A percentile compares a stretch with the other conserved stretches of the same genome.
These are phyloP conservation scores for Pythium aphanidermatum DNA, from an alignment of 352 stramenopile species.

Conservation along the genomic window DNA sequence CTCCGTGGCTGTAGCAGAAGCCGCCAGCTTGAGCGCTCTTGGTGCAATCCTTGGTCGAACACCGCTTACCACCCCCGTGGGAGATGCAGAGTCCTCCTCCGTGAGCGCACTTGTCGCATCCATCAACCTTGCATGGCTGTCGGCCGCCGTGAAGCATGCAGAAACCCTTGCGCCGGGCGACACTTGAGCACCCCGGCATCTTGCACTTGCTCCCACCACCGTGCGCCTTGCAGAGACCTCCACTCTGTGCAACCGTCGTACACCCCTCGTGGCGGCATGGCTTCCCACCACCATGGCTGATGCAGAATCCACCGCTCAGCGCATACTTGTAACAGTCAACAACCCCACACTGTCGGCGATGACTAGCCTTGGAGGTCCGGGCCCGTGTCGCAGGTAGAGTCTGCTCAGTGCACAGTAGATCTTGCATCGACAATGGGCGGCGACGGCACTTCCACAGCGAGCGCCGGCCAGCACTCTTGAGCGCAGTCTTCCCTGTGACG, in stretches of 20 bases:
- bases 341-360: constrained; percentile 58
- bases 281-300: constrained; percentile 70
- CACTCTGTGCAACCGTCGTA: constrained; percentile 68
- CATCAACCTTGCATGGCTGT: constrained; percentile 66
- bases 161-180: constrained; percentile 62
- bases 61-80: constrained; percentile 67
- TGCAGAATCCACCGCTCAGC: constrained; percentile 63
- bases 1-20: constrained; percentile 77
- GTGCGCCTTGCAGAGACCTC: constrained; percentile 77
- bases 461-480: constrained; percentile 7
- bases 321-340: constrained; percentile 57
- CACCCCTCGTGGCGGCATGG: constrained; percentile 53
- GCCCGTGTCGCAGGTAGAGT: constrained; percentile 2
- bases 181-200: constrained; percentile 38
- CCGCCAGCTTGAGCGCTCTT: constrained; percentile 73
- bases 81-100: constrained; percentile 74
- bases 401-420: constrained; percentile 39
- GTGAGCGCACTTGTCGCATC: constrained; percentile 68
- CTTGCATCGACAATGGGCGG: constrained; percentile 39
- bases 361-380: constrained; percentile 23
- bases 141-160: constrained; percentile 71
- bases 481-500: constrained; percentile 16
- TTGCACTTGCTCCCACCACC: constrained; percentile 81
- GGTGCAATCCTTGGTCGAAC: constrained; percentile 36
- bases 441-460: constrained; percentile 15